Evolutionary conservation across 2,329 filamentous ascomycete species (phyloP).

Genomic region (Cadophora sp.): DNA sequence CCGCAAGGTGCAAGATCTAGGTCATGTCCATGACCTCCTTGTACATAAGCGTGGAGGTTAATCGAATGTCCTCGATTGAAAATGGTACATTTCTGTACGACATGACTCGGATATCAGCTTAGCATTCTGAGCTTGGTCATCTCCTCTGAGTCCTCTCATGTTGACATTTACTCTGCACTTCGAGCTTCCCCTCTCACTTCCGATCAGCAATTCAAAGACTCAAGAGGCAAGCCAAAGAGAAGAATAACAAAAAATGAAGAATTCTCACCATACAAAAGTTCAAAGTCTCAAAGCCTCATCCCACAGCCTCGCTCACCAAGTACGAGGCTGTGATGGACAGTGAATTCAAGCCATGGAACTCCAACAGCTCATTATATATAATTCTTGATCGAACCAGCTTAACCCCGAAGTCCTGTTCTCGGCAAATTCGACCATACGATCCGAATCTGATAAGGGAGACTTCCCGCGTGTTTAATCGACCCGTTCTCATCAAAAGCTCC

Average conservation of each 20-base stretch:
- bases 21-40: neutral
- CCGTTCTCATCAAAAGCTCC: slow-evolving; percentile 9
- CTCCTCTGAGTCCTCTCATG: too few species aligned
- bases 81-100: neutral
- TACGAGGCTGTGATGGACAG: neutral
- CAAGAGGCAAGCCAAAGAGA: neutral
- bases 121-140: neutral
- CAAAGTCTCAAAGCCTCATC: neutral
- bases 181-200: neutral
- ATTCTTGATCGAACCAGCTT: neutral
- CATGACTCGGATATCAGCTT: neutral
- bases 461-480: slow-evolving; percentile 17
- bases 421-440: slow-evolving; percentile 8
- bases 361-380: slow-evolving; percentile 12
- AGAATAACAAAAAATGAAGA: neutral
- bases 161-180: too few species aligned
- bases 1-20: neutral
- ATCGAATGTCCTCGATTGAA: neutral
- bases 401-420: neutral
- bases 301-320: neutral
- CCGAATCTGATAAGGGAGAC: neutral
- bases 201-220: too few species aligned
- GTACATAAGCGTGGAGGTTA: neutral
- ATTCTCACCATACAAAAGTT: neutral
- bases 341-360: neutral